Evolutionary conservation across 345 rosid genomes (phyloP), one percentile per base, ranked within the genome.

Genomic region (Gossypium stocksii): DNA sequence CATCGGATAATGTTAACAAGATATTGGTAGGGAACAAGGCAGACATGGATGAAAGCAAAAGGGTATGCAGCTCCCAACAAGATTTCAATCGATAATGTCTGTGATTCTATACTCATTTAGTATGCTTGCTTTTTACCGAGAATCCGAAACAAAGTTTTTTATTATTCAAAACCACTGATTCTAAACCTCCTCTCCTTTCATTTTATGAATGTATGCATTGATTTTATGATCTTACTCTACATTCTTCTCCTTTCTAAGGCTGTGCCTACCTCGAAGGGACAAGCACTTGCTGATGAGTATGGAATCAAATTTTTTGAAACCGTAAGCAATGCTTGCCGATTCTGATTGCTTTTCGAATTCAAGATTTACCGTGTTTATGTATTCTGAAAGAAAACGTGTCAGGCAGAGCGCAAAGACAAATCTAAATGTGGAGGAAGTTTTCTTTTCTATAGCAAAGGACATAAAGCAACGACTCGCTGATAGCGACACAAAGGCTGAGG

Each of bases 1-100:
- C 99, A 72, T 95, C 99, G 7, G 98, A 95, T 78, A 95, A 93
- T 81, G 99, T 95, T 62, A 93, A 89, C 88, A 95, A 95, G 88
- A 90, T 93, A 75, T 77, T 95, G 86, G 97, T 95, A 46, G 99
- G 99, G 44, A 95, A 95, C 97, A 95, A 95, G 76, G 99, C 99
- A 53, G 99, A 95, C 81, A 95, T 95, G 98, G 99, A 95, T 59
- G 99, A 93, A 77, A 93, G 98, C 93, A 95, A 95, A 86, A 88
- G 27, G 92, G 99, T 96, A 85, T 48, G 60, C 34, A 62, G 7
- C 22, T 19, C 60, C 13, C 3, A 19, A 44, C 45, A 23, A 60
- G 19, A 38, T 29, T 34, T 51, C 49, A 44, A n/a, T 2, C 15
- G 54, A 44, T 72, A 19, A 15, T 27, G 1, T 9, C 15, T 16